Percentiles rank a stretch among this genome's conserved stretches.
phyloP scores from a whole-genome alignment of 352 stramenopile genomes.

The Aphanomyces euteiches region DNA sequence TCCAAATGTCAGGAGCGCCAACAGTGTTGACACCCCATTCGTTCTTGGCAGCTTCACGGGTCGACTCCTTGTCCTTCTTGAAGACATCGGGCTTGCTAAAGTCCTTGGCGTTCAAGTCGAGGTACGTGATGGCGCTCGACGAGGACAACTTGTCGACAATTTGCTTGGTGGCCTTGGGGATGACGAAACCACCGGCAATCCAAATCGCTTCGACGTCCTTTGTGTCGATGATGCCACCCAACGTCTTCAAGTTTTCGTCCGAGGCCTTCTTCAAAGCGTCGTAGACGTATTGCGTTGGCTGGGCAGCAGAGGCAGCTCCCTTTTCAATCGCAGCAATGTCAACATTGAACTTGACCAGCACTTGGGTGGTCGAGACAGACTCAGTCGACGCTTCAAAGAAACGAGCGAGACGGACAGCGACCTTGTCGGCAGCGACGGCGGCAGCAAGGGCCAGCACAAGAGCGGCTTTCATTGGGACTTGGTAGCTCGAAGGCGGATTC shows the following conservation, averaged over 20 bases:
- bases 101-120: not conserved
- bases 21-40: conserved; percentile 30
- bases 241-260: not conserved
- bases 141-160: not conserved
- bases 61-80: not conserved
- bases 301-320: not conserved
- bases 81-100: not conserved
- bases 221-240: not conserved
- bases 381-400: not conserved
- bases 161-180: not conserved
- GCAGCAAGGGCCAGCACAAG: not conserved
- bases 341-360: not conserved
- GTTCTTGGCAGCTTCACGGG: not conserved
- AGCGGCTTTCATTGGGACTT: not conserved
- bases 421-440: not conserved
- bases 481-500: not conserved
- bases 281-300: not conserved
- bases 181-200: not conserved
- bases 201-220: not conserved
- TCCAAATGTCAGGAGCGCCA: conserved; percentile 21
- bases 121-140: not conserved
- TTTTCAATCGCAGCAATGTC: not conserved
- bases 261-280: not conserved
- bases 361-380: not conserved
- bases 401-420: not conserved